These are phyloP conservation scores for Plasmopara halstedii DNA, from an alignment of 352 stramenopile genomes.

Conservation along the genomic window DNA sequence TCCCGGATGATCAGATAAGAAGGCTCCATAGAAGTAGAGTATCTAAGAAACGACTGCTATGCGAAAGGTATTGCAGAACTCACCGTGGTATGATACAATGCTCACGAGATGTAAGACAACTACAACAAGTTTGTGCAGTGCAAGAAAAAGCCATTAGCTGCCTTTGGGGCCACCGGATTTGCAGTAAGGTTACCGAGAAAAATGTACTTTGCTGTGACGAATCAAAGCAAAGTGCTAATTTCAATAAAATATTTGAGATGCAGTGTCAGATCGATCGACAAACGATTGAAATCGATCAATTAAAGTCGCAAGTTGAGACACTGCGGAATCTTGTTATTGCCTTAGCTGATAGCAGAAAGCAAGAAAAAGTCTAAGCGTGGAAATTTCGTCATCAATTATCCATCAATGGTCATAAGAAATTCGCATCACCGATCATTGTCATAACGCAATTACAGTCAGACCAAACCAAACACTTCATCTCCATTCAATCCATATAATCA, in stretches of 20 bases:
- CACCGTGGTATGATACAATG: slow-evolving; percentile 11
- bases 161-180: slow-evolving; percentile 9
- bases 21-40: not conserved
- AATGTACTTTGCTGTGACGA: not conserved
- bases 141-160: slow-evolving; percentile 30
- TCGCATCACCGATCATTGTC: not conserved
- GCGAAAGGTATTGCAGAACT: slow-evolving; percentile 3
- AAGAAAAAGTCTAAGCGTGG: not conserved
- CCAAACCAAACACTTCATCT: not conserved
- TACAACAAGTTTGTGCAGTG: slow-evolving; percentile 40
- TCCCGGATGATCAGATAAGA: slow-evolving; percentile 5
- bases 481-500: not conserved
- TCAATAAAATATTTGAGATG: slow-evolving; percentile 4
- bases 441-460: not conserved
- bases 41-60: not conserved
- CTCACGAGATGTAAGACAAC: slow-evolving; percentile 26
- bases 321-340: slow-evolving; percentile 16
- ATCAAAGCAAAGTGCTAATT: not conserved
- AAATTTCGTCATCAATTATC: not conserved
- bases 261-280: slow-evolving; percentile 17
- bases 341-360: slow-evolving; percentile 1
- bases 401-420: not conserved
- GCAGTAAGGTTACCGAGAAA: not conserved
- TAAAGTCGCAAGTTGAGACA: slow-evolving; percentile 20
- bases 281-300: slow-evolving; percentile 16